Conservation (phyloP, 139 green algal genomes). For the Haematococcus sp. region DNA sequence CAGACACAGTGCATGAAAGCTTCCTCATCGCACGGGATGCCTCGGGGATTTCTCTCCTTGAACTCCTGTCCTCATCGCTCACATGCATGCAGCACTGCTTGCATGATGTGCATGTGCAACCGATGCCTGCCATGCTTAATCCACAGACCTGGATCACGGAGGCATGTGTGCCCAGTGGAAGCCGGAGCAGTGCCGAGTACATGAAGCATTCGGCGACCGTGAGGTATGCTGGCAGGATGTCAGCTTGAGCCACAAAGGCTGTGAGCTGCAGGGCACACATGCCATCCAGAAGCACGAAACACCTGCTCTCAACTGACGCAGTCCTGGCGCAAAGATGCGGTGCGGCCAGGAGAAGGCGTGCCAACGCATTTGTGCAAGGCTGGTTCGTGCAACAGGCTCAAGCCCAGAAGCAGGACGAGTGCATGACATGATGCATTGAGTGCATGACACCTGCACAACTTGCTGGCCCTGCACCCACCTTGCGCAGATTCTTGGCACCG, state of each 20-base stretch:
- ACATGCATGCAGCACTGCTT: no score
- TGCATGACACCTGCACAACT: not conserved
- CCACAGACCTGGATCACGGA: conserved; percentile 5
- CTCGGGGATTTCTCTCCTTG: no score
- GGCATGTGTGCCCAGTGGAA: conserved; percentile 17
- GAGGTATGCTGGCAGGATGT: conserved; percentile 62
- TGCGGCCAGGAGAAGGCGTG: no score
- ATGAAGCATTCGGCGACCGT: conserved; percentile 70
- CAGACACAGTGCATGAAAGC: not conserved
- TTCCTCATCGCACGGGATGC: no score
- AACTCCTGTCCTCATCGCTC: no score
- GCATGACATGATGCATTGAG: no score
- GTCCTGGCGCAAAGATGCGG: conserved; percentile 9
- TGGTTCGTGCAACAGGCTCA: no score
- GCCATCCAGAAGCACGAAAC: not conserved
- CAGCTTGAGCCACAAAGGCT: conserved; percentile 63
- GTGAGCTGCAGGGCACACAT: conserved; percentile 22
- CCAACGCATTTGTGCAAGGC: no score
- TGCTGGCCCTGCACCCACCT: not conserved
- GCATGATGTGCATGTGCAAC: no score
- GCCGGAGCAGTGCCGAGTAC: conserved; percentile 58
- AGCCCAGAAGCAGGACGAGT: no score
- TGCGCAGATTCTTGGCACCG: no score
- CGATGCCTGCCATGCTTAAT: no score
- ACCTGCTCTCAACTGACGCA: not conserved